Conservation (phyloP, 305 asterid species). For the Plantago coronopus region DNA sequence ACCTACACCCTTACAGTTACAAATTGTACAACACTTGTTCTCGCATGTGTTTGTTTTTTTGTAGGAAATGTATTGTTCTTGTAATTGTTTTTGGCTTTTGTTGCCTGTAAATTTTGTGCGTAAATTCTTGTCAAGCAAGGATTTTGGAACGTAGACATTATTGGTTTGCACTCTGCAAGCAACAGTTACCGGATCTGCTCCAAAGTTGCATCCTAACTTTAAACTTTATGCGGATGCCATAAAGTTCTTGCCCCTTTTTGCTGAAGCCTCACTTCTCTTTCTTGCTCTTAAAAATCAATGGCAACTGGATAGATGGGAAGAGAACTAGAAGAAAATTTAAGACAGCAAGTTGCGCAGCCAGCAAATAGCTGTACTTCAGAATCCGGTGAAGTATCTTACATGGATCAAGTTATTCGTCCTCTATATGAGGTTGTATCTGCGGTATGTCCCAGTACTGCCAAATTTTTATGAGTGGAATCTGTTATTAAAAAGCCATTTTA, state of each 20-base stretch:
- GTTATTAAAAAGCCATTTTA: slow-evolving; percentile 3
- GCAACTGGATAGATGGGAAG: slow-evolving; percentile 78
- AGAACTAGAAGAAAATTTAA: slow-evolving; percentile 71
- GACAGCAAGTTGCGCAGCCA: slow-evolving; percentile 70
- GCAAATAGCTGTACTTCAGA: slow-evolving; percentile 83
- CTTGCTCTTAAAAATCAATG: slow-evolving; percentile 25
- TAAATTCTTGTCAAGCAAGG: no score
- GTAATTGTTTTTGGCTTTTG: no score
- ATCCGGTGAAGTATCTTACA: slow-evolving; percentile 64
- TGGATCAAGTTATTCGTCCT: slow-evolving; percentile 79
- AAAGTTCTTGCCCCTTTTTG: slow-evolving; percentile 15
- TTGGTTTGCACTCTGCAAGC: no score
- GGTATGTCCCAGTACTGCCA: slow-evolving; percentile 49
- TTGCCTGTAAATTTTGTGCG: no score
- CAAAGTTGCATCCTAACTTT: no score
- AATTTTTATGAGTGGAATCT: slow-evolving; percentile 10
- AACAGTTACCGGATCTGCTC: no score
- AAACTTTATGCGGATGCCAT: neutral
- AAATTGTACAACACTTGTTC: no score
- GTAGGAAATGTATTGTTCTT: no score
- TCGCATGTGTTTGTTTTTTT: no score
- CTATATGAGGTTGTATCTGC: slow-evolving; percentile 76
- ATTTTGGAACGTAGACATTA: no score
- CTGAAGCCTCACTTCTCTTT: slow-evolving; percentile 18
- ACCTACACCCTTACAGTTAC: neutral